A percentile compares a stretch with the other conserved stretches of the same genome.
These are phyloP conservation scores for Ceratobasidium sp. DNA, from an alignment of 1,284 basidiomycete genomes.

Conservation along the genomic window DNA sequence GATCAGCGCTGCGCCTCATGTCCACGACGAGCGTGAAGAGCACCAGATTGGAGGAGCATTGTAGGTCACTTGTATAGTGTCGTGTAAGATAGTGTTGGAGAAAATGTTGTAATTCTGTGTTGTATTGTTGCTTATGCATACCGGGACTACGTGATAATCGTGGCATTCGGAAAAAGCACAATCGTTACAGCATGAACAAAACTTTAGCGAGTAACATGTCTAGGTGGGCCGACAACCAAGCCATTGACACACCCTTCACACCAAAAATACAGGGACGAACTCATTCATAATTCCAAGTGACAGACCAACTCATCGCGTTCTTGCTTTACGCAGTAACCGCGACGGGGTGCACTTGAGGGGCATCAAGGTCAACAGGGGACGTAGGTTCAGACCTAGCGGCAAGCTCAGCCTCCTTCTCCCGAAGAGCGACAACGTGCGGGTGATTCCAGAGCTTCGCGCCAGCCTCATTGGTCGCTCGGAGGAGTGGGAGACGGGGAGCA, in stretches of 20 bases:
- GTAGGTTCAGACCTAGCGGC: conserved; percentile 23
- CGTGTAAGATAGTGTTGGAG: conserved; percentile 38
- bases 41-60: conserved; percentile 36
- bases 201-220: conserved; percentile 36
- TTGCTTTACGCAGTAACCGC: conserved; percentile 16
- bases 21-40: conserved; percentile 20
- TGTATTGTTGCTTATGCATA: conserved; percentile 2
- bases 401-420: conserved; percentile 66
- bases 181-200: conserved; percentile 44
- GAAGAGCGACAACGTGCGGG: conserved; percentile 73
- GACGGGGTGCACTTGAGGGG: conserved; percentile 15
- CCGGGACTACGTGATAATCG: background rate
- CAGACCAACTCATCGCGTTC: background rate
- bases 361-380: conserved; percentile 14
- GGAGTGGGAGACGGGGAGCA: conserved; percentile 78
- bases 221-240: conserved; percentile 19
- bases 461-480: conserved; percentile 63
- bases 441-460: conserved; percentile 76
- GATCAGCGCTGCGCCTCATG: conserved; percentile 18
- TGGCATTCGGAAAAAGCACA: conserved; percentile 33
- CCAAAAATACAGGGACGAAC: conserved; percentile 38
- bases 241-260: conserved; percentile 25
- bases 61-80: conserved; percentile 1
- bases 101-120: conserved; percentile 29
- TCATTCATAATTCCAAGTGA: conserved; percentile 16